phyloP scores from a whole-genome alignment of 176 grass and related monocot genomes.

The sorghum (Sorghum bicolor) region DNA sequence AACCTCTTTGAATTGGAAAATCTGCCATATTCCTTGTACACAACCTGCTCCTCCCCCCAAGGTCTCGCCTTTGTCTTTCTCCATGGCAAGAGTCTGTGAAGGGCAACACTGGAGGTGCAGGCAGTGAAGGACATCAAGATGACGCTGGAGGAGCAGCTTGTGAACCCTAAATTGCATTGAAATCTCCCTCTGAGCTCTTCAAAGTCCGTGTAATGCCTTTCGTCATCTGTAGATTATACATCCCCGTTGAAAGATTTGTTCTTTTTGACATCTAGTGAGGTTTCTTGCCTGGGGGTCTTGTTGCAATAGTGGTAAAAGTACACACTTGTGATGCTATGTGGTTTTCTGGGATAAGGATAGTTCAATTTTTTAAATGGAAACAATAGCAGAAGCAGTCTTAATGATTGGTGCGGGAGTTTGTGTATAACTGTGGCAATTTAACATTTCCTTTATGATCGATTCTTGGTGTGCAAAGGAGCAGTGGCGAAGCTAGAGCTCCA shows the following conservation, averaged over 20 bases:
- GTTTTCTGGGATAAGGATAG: background rate
- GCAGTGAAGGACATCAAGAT: slow-evolving; percentile 39
- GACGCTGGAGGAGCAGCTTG: slow-evolving; percentile 47
- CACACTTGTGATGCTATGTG: too few species aligned
- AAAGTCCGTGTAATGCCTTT: too few species aligned
- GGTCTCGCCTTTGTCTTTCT: slow-evolving; percentile 1
- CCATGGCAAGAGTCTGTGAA: background rate
- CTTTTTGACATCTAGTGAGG: too few species aligned
- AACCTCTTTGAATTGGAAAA: slow-evolving; percentile 31
- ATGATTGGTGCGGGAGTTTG: background rate
- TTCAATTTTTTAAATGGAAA: background rate
- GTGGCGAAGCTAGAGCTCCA: too few species aligned
- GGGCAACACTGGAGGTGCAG: background rate
- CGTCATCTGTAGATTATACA: too few species aligned
- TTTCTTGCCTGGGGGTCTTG: too few species aligned
- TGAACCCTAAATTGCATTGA: background rate
- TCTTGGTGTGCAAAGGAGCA: background rate
- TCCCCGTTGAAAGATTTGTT: too few species aligned
- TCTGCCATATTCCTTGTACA: slow-evolving; percentile 26
- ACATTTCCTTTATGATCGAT: background rate
- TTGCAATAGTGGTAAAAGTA: too few species aligned
- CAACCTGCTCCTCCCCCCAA: slow-evolving; percentile 27
- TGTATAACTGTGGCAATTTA: background rate
- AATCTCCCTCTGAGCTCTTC: too few species aligned
- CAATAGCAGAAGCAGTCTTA: background rate